phyloP scores from a whole-genome alignment of 768 basidiomycete genomes.

The Panaeolus cyanescens region DNA sequence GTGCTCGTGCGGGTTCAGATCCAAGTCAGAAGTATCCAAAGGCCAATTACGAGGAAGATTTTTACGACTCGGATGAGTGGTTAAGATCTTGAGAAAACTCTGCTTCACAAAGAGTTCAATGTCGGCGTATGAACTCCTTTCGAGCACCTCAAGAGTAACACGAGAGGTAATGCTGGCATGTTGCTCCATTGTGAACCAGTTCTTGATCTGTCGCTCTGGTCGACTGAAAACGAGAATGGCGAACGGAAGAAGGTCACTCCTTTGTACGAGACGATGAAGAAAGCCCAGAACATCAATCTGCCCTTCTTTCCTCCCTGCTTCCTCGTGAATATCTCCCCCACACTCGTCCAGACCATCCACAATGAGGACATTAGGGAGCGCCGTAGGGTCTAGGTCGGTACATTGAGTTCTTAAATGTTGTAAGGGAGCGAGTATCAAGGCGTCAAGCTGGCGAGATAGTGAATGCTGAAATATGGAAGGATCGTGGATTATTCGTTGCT shows the following conservation, averaged over 20 bases:
- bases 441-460: constrained; percentile 3
- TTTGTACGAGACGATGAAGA: neutral
- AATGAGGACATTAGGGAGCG: constrained; percentile 14
- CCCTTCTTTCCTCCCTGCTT: too few species aligned
- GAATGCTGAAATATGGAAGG: constrained; percentile 9
- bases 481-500: constrained; percentile 4
- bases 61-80: neutral
- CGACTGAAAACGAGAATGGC: neutral
- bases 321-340: neutral
- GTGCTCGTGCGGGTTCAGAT: too few species aligned
- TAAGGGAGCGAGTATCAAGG: constrained; percentile 7
- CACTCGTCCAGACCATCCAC: constrained; percentile 29
- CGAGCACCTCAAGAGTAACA: neutral
- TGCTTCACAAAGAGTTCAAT: neutral
- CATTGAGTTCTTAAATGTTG: neutral
- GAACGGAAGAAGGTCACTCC: neutral
- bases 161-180: neutral
- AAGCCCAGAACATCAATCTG: neutral
- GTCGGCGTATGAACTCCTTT: neutral
- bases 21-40: too few species aligned
- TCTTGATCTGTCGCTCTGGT: neutral
- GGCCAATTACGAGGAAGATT: neutral
- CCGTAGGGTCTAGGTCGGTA: neutral
- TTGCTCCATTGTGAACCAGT: neutral
- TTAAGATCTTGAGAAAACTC: neutral